Conservation (phyloP, 441 rosid species). For the Metrosideros polymorpha region DNA sequence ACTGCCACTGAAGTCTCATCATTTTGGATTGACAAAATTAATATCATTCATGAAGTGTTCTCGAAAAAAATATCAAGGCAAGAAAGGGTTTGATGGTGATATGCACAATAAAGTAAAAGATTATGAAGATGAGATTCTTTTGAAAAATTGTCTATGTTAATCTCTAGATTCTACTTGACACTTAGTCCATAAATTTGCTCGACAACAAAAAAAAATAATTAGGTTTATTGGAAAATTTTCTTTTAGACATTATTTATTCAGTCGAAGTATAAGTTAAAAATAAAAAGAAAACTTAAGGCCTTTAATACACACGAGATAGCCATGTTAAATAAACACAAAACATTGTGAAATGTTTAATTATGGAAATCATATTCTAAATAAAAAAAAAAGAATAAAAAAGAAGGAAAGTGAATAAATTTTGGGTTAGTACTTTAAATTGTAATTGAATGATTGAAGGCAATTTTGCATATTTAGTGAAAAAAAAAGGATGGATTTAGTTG, state of each 20-base stretch:
- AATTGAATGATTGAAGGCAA: no score
- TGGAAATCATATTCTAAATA: background rate
- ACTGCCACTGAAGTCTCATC: background rate
- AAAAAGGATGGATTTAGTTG: no score
- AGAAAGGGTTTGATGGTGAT: background rate
- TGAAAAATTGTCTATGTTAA: background rate
- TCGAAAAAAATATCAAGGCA: background rate
- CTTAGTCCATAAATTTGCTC: background rate
- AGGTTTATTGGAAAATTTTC: background rate
- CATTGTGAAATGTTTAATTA: background rate
- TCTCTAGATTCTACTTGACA: background rate
- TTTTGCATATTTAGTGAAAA: no score
- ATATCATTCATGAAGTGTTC: background rate
- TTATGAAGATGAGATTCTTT: background rate
- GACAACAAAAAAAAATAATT: background rate
- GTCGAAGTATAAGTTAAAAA: background rate
- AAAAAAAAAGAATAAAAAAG: background rate
- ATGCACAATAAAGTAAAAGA: background rate
- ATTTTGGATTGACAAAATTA: background rate
- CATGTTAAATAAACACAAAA: background rate
- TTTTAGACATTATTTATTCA: background rate
- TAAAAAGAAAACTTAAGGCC: background rate
- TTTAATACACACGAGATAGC: background rate
- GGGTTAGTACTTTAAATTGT: no score
- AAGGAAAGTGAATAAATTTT: no score